Conservation (phyloP, 306 rosid genomes). For the Inga leiocalycina region DNA sequence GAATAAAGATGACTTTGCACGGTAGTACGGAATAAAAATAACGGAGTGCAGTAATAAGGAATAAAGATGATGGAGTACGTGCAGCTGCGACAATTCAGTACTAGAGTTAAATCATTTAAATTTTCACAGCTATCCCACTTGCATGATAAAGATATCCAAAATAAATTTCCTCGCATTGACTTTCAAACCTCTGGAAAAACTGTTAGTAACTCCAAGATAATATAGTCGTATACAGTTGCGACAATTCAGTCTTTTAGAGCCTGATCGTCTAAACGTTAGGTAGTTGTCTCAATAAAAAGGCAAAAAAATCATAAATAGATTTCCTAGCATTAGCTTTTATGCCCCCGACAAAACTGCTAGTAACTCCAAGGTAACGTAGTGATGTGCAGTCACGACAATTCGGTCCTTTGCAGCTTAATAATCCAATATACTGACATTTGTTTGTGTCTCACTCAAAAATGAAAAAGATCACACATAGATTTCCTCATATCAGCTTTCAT, state of each 20-base stretch:
- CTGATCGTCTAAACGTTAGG: slow-evolving; percentile 3
- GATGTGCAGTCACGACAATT: neutral
- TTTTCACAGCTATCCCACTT: slow-evolving; percentile 22
- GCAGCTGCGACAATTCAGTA: neutral
- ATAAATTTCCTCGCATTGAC: neutral
- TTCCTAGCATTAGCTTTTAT: slow-evolving; percentile 9
- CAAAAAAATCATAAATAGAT: neutral
- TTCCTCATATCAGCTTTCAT: slow-evolving; percentile 26
- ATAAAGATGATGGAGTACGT: neutral
- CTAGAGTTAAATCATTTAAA: slow-evolving; percentile 8
- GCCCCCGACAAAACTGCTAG: slow-evolving; percentile 66
- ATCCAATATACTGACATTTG: neutral
- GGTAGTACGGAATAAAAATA: too few relatives aligned
- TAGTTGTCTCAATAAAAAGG: neutral
- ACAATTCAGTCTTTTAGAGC: neutral
- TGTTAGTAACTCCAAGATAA: slow-evolving; percentile 7
- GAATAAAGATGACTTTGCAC: neutral
- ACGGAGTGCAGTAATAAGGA: too few relatives aligned
- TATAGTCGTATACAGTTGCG: neutral
- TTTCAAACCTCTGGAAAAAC: slow-evolving; percentile 70
- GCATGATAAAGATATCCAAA: neutral
- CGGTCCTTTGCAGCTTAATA: neutral
- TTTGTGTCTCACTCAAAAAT: neutral
- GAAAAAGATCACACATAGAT: neutral
- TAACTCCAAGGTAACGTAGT: slow-evolving; percentile 8